Conservation (phyloP, 2,329 filamentous ascomycete genomes). For the Exophiala sp. region DNA sequence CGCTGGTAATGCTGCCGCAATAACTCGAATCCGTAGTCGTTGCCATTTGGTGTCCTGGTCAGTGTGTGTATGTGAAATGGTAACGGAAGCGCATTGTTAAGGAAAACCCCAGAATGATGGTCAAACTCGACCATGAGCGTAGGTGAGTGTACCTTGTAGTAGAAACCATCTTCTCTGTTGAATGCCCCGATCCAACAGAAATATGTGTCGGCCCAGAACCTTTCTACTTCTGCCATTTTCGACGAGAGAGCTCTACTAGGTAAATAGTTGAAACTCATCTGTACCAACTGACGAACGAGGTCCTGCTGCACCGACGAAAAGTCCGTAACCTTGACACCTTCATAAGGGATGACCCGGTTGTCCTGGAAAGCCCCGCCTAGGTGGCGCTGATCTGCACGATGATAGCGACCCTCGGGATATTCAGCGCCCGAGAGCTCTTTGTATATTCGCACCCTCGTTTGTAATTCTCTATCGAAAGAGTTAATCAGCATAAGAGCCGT, state of each 20-base stretch:
- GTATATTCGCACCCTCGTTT: neutral
- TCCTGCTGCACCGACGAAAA: constrained; percentile 44
- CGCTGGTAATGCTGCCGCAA: constrained; percentile 13
- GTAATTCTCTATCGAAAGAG: neutral
- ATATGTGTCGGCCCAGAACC: constrained; percentile 65
- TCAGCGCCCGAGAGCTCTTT: neutral
- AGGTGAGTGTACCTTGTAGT: no score
- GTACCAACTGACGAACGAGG: constrained; percentile 55
- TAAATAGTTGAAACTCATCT: constrained; percentile 65
- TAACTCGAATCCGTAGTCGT: constrained; percentile 63
- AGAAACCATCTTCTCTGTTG: no score
- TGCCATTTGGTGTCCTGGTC: no score
- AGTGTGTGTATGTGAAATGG: no score
- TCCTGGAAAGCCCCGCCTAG: constrained; percentile 15
- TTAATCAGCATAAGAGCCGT: constrained; percentile 2
- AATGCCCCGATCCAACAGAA: constrained; percentile 33
- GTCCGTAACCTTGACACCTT: constrained; percentile 58
- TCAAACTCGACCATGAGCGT: no score
- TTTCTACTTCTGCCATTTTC: constrained; percentile 53
- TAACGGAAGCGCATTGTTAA: no score
- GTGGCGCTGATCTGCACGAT: constrained; percentile 11
- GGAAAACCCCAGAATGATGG: no score
- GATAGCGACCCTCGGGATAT: constrained; percentile 6
- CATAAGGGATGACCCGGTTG: constrained; percentile 66
- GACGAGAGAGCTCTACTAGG: constrained; percentile 53